Evolutionary conservation across 208 protist genomes (phyloP), one percentile per base, ranked within the genome.

Genomic region (Leishmania braziliensis): DNA sequence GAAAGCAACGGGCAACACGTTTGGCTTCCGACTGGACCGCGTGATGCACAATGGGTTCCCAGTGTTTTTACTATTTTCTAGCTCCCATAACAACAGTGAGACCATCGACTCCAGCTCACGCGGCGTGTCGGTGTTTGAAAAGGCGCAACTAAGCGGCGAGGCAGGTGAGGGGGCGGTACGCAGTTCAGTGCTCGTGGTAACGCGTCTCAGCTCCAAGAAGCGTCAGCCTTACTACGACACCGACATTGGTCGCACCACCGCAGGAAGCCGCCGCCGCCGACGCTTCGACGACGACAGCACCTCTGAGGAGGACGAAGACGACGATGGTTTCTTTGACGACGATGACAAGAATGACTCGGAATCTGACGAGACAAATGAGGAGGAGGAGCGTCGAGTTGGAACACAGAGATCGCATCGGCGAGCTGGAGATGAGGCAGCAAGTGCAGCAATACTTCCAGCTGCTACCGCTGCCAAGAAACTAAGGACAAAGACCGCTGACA

Each of bases 1-100:
- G 0, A 46, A 82, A 54, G 78, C 48, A n/a, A 62, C 56, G 18
- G 86, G 84, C 39, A 95, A 94, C 84, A 82, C 50, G 23, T 89
- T 87, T 79, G 94, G 94, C 20, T 97, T 92, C 81, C 90, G 91
- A 33, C 89, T 97, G 23, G 85, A 92, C 75, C 90, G 91, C 48
- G 76, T 93, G 36, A 87, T 88, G 60, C 89, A 91, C 76, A 78
- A 91, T 46, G 89, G 90, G 63, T 86, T 95, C 51, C 88, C 92
- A 3, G 85, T 95, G 69, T 94, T 91, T 81, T 82, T 97, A 16
- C 88, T 97, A 29, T 97, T 95, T 80, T 75, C 43, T 12, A 85
- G 80, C 36, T 71, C 60, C 33, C 80, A 80, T 48, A 91, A 87
- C 58, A 84, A 82, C 77, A 87, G 81, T 74, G 84, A 90, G 58